Percentiles rank a stretch among this genome's conserved stretches.
Evolutionary conservation across 2,329 filamentous ascomycete genomes (phyloP).

Genomic region (Zasmidium citrigriseum): DNA sequence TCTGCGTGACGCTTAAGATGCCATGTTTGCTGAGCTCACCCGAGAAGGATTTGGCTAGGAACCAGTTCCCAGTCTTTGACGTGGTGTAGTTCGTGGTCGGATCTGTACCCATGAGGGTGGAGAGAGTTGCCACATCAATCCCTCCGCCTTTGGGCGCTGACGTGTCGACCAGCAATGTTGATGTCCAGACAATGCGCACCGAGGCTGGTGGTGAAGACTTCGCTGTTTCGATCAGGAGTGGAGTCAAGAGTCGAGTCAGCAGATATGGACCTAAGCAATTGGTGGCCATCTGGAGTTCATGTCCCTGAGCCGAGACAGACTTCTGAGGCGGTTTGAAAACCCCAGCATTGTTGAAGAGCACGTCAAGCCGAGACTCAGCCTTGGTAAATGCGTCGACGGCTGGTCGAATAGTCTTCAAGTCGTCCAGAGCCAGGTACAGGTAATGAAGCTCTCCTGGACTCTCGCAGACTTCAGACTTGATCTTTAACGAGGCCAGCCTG

Average conservation of each 20-base stretch:
- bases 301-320: slow-evolving; percentile 32
- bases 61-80: slow-evolving; percentile 32
- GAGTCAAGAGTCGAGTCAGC: slow-evolving; percentile 36
- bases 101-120: slow-evolving; percentile 5
- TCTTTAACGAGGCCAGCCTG: slow-evolving; percentile 45
- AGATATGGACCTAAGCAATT: slow-evolving; percentile 38
- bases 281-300: slow-evolving; percentile 37
- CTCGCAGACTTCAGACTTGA: slow-evolving; percentile 39
- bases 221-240: slow-evolving; percentile 32
- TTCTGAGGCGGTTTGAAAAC: slow-evolving; percentile 31
- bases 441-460: slow-evolving; percentile 44
- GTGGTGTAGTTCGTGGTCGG: slow-evolving; percentile 27
- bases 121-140: slow-evolving; percentile 16
- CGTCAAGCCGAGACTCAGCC: background rate
- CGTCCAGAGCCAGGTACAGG: slow-evolving; percentile 47
- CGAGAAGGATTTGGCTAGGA: slow-evolving; percentile 26
- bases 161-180: slow-evolving; percentile 18
- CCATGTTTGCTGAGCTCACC: background rate
- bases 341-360: slow-evolving; percentile 6
- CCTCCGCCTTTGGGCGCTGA: slow-evolving; percentile 28
- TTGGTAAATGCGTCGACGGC: background rate
- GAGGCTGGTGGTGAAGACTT: slow-evolving; percentile 27
- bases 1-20: slow-evolving; percentile 31
- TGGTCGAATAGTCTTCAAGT: slow-evolving; percentile 19
- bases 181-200: slow-evolving; percentile 36